Evolutionary conservation across 108 stramenopile species (phyloP).

Genomic region (Asterionellopsis glacialis): DNA sequence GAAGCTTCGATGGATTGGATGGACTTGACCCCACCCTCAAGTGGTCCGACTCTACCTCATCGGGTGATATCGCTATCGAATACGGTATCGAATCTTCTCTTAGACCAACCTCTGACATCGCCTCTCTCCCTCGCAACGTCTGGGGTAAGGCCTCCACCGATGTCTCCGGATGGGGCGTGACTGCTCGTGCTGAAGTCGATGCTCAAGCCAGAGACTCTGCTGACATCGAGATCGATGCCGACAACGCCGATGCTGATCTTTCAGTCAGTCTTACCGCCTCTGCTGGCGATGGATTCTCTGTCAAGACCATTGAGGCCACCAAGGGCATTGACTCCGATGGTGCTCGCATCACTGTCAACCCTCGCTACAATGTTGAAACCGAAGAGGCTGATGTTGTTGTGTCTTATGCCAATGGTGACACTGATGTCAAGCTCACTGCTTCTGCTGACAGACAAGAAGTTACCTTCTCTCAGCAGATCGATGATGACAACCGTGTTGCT

Average conservation of each 20-base stretch:
- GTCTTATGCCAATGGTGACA: slow-evolving; percentile 69
- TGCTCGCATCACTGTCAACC: slow-evolving; percentile 73
- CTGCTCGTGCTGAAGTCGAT: slow-evolving; percentile 70
- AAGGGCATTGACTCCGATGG: slow-evolving; percentile 80
- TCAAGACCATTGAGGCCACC: slow-evolving; percentile 59
- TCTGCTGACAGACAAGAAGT: slow-evolving; percentile 50
- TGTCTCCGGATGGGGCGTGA: slow-evolving; percentile 68
- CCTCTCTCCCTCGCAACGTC: slow-evolving; percentile 73
- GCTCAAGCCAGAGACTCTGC: slow-evolving; percentile 38
- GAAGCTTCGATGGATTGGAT: slow-evolving; percentile 79
- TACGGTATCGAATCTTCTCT: slow-evolving; percentile 78
- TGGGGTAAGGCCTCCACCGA: slow-evolving; percentile 77
- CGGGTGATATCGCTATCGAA: slow-evolving; percentile 44
- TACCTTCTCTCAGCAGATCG: slow-evolving; percentile 52
- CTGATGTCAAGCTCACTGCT: slow-evolving; percentile 52
- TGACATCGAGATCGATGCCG: slow-evolving; percentile 62
- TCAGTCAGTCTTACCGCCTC: slow-evolving; percentile 31
- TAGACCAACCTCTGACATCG: slow-evolving; percentile 74
- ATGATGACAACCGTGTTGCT: slow-evolving; percentile 68
- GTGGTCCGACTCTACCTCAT: slow-evolving; percentile 37
- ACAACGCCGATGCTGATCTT: slow-evolving; percentile 72
- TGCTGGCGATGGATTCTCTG: slow-evolving; percentile 37
- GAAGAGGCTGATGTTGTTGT: slow-evolving; percentile 70
- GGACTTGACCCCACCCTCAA: slow-evolving; percentile 74
- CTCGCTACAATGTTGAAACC: slow-evolving; percentile 60